phyloP scores from a whole-genome alignment of 2,329 filamentous ascomycete genomes.

The Nannizzia gypsea region DNA sequence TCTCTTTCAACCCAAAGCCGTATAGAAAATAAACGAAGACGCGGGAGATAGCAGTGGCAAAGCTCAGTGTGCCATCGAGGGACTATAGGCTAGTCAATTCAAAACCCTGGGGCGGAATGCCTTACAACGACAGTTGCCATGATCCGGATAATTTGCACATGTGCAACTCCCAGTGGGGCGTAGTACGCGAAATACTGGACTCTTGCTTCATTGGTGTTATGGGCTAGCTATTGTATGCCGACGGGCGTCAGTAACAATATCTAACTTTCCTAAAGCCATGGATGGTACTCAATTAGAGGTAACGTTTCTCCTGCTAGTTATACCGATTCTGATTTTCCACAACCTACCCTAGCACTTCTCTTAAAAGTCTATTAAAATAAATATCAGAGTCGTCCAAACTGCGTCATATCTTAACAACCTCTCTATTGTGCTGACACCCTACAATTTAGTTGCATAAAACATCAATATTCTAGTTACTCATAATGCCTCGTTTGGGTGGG shows the following conservation, averaged over 20 bases:
- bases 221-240: constrained; percentile 24
- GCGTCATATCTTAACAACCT: too few relatives aligned
- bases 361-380: background rate
- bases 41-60: constrained; percentile 7
- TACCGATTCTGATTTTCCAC: constrained; percentile 11
- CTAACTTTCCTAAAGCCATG: background rate
- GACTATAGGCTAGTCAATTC: background rate
- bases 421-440: too few relatives aligned
- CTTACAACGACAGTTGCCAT: background rate
- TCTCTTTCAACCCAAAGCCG: background rate
- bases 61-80: constrained; percentile 7
- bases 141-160: background rate
- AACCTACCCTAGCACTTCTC: background rate
- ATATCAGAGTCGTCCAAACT: too few relatives aligned
- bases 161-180: constrained; percentile 1
- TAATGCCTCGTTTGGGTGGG: too few relatives aligned
- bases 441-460: background rate
- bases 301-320: background rate
- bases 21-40: background rate
- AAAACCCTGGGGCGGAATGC: background rate
- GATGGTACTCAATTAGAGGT: background rate
- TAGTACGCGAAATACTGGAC: background rate
- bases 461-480: background rate
- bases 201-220: constrained; percentile 19
- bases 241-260: constrained; percentile 19